Evolutionary conservation across 75 land plant genomes (phyloP).

Genomic region (Larix kaempferi): DNA sequence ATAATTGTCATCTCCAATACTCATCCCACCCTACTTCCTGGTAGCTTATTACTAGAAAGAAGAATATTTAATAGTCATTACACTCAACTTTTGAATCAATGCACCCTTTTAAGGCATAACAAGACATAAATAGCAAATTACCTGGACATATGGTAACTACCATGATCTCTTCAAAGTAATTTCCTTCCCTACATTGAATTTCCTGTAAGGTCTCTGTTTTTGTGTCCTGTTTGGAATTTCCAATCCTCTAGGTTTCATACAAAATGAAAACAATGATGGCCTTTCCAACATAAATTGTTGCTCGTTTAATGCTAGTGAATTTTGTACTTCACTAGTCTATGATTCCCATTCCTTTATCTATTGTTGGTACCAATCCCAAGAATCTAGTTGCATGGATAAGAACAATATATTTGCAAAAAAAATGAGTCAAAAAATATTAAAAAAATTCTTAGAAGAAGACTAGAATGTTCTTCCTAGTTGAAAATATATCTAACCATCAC

Average conservation of each 20-base stretch:
- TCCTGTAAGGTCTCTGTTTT: conserved; percentile 84
- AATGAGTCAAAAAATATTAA: background rate
- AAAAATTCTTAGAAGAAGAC: conserved; percentile 6
- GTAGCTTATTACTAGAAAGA: background rate
- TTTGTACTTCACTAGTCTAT: conserved; percentile 25
- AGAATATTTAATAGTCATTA: background rate
- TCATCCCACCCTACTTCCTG: conserved; percentile 29
- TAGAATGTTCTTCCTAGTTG: background rate
- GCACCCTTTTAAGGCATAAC: no score
- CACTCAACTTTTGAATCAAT: background rate
- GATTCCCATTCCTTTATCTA: conserved; percentile 72
- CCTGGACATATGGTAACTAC: background rate
- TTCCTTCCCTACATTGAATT: conserved; percentile 32
- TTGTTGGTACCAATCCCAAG: conserved; percentile 81
- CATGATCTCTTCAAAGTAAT: conserved; percentile 25
- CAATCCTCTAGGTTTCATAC: conserved; percentile 76
- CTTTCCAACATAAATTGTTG: conserved; percentile 33
- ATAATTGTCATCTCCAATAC: conserved; percentile 12
- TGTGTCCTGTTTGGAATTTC: conserved; percentile 68
- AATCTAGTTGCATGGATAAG: conserved; percentile 56
- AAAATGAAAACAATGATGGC: conserved; percentile 88
- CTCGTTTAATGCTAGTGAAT: conserved; percentile 23
- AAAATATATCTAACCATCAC: conserved; percentile 25
- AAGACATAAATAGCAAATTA: background rate
- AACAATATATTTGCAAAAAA: conserved; percentile 3